Evolutionary conservation across 176 grass and related monocot genomes (phyloP).

Genomic region (Hyparrhenia diplandra): DNA sequence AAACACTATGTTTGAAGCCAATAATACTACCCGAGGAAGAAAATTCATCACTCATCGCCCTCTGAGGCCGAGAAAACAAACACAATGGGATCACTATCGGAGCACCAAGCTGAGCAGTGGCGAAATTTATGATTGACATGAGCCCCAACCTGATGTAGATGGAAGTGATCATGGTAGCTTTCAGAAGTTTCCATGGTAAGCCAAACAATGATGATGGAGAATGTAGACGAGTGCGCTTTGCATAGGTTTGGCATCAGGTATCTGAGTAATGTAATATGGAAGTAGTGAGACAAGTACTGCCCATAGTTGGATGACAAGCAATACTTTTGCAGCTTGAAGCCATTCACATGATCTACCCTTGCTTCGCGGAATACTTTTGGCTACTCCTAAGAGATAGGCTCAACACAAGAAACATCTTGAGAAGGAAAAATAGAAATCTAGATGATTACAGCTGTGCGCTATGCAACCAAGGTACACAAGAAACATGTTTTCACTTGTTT

Average conservation of each 20-base stretch:
- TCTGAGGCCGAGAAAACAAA: slow-evolving; percentile 54
- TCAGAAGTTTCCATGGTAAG: slow-evolving; percentile 73
- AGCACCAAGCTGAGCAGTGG: slow-evolving; percentile 82
- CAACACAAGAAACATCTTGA: too few species aligned
- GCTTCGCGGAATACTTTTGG: slow-evolving; percentile 29
- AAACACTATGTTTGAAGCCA: slow-evolving; percentile 50
- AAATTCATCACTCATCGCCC: slow-evolving; percentile 33
- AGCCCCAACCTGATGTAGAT: slow-evolving; percentile 68
- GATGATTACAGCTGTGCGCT: too few species aligned
- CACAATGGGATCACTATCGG: slow-evolving; percentile 80
- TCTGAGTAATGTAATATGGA: slow-evolving; percentile 64
- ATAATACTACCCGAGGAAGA: slow-evolving; percentile 21
- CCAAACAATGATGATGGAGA: slow-evolving; percentile 52
- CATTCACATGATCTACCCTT: slow-evolving; percentile 63
- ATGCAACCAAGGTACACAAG: too few species aligned
- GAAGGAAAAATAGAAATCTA: too few species aligned
- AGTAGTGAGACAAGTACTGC: slow-evolving; percentile 65
- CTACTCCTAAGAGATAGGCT: too few species aligned
- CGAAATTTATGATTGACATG: slow-evolving; percentile 97
- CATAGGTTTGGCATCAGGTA: slow-evolving; percentile 38
- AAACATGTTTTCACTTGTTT: too few species aligned
- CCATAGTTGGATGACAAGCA: slow-evolving; percentile 77
- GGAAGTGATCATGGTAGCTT: slow-evolving; percentile 70
- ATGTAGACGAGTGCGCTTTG: slow-evolving; percentile 32
- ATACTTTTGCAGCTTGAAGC: slow-evolving; percentile 74